Evolutionary conservation across 257 asterid species (phyloP).

Genomic region (Thymus quinquecostatus): DNA sequence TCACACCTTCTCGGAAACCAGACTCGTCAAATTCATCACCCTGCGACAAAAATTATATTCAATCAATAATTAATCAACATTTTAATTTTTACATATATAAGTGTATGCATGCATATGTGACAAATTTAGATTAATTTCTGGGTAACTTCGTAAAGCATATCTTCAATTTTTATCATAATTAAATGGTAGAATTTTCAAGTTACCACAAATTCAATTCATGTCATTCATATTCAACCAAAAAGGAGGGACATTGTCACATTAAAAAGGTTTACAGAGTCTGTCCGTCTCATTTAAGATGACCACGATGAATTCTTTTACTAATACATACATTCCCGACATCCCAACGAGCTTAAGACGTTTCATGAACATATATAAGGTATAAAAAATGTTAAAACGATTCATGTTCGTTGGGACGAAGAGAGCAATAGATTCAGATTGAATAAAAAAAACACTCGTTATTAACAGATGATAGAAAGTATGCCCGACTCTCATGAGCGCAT

Average conservation of each 20-base stretch:
- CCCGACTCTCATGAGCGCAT: no score
- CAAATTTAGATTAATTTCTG: slow-evolving; percentile 20
- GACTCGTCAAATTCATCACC: slow-evolving; percentile 70
- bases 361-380: no score
- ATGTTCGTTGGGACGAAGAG: no score
- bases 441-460: no score
- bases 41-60: slow-evolving; percentile 32
- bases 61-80: not conserved
- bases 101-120: slow-evolving; percentile 1
- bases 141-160: slow-evolving; percentile 27
- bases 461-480: no score
- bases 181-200: not conserved
- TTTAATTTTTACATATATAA: not conserved
- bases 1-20: slow-evolving; percentile 69
- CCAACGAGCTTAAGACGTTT: no score
- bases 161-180: not conserved
- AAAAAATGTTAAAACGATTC: no score
- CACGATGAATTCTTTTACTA: no score
- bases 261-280: not conserved
- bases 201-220: not conserved
- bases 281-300: not conserved
- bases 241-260: not conserved
- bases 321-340: no score
- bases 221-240: not conserved
- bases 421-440: no score